A percentile compares a stretch with the other conserved stretches of the same genome.
phyloP scores from a whole-genome alignment of 495 filamentous ascomycete genomes.

The Penicillium robsamsonii region DNA sequence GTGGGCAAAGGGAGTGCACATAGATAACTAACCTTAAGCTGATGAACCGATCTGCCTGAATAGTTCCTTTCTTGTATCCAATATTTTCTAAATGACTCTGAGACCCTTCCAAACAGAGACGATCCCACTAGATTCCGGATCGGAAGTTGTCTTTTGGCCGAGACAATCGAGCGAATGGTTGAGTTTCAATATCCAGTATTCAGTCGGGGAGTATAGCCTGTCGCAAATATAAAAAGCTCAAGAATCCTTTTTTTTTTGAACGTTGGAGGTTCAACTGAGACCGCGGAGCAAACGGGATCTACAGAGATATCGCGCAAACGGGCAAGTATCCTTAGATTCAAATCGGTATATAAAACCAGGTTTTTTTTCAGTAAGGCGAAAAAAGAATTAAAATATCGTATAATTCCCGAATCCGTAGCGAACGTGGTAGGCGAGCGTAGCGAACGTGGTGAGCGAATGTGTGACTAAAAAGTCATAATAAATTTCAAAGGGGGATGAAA shows the following conservation, averaged over 20 bases:
- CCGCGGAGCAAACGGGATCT: constrained; percentile 14
- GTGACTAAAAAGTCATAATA: constrained; percentile 39
- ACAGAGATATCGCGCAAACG: constrained; percentile 14
- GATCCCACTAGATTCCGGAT: constrained; percentile 9
- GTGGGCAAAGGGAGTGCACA: constrained; percentile 27
- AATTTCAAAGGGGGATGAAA: constrained; percentile 20
- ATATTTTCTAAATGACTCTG: constrained; percentile 9
- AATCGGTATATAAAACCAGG: constrained; percentile 2
- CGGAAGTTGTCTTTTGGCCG: constrained; percentile 35
- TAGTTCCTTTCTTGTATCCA: constrained; percentile 6
- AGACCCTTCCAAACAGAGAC: constrained; percentile 27
- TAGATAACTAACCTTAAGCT: constrained; percentile 33
- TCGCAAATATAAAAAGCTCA: constrained; percentile 5
- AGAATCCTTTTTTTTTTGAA: constrained; percentile 14
- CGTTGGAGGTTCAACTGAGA: constrained; percentile 7
- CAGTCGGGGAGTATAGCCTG: not conserved
- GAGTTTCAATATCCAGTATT: not conserved
- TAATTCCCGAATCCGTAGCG: constrained; percentile 36
- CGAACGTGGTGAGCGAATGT: constrained; percentile 47
- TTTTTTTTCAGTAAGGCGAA: not conserved
- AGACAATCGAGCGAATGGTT: constrained; percentile 28
- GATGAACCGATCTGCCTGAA: constrained; percentile 13
- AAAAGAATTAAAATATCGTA: constrained; percentile 8
- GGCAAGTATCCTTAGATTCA: constrained; percentile 3
- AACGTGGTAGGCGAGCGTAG: constrained; percentile 50